Evolutionary conservation across 2,329 filamentous ascomycete genomes (phyloP).

Genomic region (Aspergillus clavatus): DNA sequence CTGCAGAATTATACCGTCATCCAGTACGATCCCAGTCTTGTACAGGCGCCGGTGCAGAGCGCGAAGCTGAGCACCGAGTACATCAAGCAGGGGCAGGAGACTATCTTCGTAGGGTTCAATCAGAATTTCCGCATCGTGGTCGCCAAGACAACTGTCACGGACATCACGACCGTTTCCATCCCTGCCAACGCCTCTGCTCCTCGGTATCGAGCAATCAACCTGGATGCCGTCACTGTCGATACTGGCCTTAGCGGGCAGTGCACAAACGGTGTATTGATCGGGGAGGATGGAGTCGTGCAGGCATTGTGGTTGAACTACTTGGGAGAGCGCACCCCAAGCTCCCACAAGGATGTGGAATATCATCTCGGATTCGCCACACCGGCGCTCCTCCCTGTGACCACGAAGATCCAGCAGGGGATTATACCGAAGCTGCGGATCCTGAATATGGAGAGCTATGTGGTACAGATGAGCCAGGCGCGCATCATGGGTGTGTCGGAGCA

Average conservation of each 20-base stretch:
- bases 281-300: conserved; percentile 86
- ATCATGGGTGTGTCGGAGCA: conserved; percentile 96
- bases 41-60: conserved; percentile 88
- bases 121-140: conserved; percentile 91
- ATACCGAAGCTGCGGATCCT: conserved; percentile 82
- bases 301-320: conserved; percentile 96
- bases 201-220: conserved; percentile 87
- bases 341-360: conserved; percentile 89
- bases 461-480: conserved; percentile 93
- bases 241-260: conserved; percentile 87
- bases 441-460: conserved; percentile 88
- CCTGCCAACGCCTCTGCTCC: conserved; percentile 89
- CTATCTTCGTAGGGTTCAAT: conserved; percentile 98
- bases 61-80: conserved; percentile 75
- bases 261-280: conserved; percentile 86
- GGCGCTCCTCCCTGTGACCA: conserved; percentile 80
- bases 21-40: conserved; percentile 86
- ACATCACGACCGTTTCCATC: conserved; percentile 95
- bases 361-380: conserved; percentile 88
- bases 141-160: conserved; percentile 88
- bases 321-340: conserved; percentile 74
- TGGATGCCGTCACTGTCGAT: conserved; percentile 95
- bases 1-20: conserved; percentile 95
- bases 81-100: conserved; percentile 89
- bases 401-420: conserved; percentile 74